Percentiles rank a stretch among this genome's conserved stretches.
Conservation (phyloP, 148 eudicot genomes). For the Silene conica region DNA sequence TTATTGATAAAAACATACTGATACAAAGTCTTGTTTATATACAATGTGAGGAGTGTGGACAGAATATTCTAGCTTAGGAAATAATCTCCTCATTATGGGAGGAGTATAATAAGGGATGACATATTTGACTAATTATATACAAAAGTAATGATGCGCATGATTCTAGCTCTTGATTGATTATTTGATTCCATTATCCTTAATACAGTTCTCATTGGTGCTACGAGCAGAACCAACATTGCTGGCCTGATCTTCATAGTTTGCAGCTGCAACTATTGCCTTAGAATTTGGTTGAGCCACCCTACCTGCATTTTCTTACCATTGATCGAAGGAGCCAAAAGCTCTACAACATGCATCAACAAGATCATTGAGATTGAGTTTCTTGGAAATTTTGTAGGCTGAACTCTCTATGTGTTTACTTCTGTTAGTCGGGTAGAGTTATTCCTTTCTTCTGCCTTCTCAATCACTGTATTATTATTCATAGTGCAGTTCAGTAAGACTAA, state of each 20-base stretch:
- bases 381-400: conserved; percentile 2
- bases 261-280: background rate
- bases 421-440: conserved; percentile 11
- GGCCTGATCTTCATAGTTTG: conserved; percentile 16
- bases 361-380: conserved; percentile 13
- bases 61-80: too few species aligned
- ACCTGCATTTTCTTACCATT: conserved; percentile 8
- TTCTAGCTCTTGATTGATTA: too few species aligned
- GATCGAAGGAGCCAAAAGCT: background rate
- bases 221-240: conserved; percentile 21
- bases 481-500: too few species aligned
- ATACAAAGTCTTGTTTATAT: too few species aligned
- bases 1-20: too few species aligned
- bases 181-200: too few species aligned
- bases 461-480: conserved; percentile 11
- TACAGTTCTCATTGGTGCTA: conserved; percentile 2
- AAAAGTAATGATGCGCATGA: too few species aligned
- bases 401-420: conserved; percentile 19
- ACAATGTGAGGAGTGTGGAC: too few species aligned
- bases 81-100: too few species aligned
- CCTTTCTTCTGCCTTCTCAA: conserved; percentile 13
- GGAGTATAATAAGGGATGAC: too few species aligned
- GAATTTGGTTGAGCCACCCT: conserved; percentile 16
- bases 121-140: too few species aligned
- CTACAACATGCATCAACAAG: conserved; percentile 12